Evolutionary conservation across 2,329 filamentous ascomycete genomes (phyloP), one percentile per base, ranked within the genome.

Genomic region (Nothopassalora personata): DNA sequence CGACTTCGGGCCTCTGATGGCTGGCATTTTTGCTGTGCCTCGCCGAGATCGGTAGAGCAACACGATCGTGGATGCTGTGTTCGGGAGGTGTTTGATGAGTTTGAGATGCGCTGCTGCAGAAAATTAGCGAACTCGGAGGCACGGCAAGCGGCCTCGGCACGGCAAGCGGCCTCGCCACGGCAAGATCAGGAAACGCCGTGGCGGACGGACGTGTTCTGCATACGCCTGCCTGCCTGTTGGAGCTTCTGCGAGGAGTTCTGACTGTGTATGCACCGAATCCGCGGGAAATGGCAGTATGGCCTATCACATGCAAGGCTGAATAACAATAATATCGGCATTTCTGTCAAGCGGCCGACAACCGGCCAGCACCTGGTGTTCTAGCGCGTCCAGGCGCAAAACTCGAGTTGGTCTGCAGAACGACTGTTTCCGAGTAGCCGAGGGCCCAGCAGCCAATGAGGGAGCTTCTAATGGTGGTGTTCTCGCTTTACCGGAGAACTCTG

Each of bases 1-100:
- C 39, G 76, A 79, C 59, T 80, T 72, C 56, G 75, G 68, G 65
- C 79, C 79, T 57, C 79, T 74, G 62, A 80, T 80, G 60, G 78
- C 78, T 60, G 79, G 79, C 79, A 81, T 81, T 61, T 59, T 71
- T 45, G 45, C 60, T 57, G 60, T 39, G 57, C 57, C 51, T n/a
- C 56, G 47, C 57, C 54, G 59, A 53, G 56, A 56, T 59, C 54
- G 61, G 49, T 15, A 53, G 45, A 45, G 39, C 9, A 36, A 49
- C n/a, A 36, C 9, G 19, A 23, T 51, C 28, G 36, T 50, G 48
- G 39, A 28, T 28, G 31, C 49, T 52, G 28, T 11, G 34, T 54
- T 46, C 33, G 49, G 56, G 49, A 45, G 50, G 30, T 47, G 48
- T 56, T 39, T 53, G 49, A 23, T 23, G 23, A 39, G 50, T 47